Conservation (phyloP, 2,329 filamentous ascomycete genomes). For the Aspergillus intermedius region DNA sequence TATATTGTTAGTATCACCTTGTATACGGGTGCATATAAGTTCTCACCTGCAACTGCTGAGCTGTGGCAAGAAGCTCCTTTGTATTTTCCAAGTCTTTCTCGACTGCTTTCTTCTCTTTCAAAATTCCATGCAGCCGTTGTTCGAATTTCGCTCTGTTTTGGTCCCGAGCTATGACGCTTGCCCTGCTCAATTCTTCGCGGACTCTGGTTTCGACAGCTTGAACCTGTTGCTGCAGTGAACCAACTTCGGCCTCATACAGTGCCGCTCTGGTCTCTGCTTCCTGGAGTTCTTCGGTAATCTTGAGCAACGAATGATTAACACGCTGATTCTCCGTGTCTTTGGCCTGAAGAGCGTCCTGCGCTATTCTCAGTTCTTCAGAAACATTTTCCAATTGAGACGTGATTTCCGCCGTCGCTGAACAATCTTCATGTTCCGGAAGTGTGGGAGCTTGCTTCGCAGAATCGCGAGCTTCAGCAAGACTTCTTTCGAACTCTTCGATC, state of each 20-base stretch:
- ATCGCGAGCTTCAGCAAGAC: conserved; percentile 14
- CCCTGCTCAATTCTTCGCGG: conserved; percentile 26
- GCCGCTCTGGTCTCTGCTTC: conserved; percentile 11
- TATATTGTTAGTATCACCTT: conserved; percentile 8
- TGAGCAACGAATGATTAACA: conserved; percentile 14
- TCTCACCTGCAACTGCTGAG: conserved; percentile 21
- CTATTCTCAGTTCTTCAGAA: conserved; percentile 10
- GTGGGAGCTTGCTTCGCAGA: conserved; percentile 12
- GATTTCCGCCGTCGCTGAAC: conserved; percentile 16
- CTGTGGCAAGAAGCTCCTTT: conserved; percentile 14
- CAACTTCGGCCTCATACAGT: conserved; percentile 17
- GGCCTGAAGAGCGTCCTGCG: conserved; percentile 9
- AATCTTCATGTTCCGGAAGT: conserved; percentile 18
- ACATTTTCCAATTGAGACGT: conserved; percentile 19
- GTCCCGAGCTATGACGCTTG: conserved; percentile 21
- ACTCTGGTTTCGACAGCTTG: conserved; percentile 18
- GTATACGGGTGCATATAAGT: not conserved
- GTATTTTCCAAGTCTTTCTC: conserved; percentile 13
- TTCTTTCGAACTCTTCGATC: conserved; percentile 16
- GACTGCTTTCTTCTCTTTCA: conserved; percentile 19
- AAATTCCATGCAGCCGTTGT: conserved; percentile 19
- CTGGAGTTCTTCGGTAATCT: conserved; percentile 11
- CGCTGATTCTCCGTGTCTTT: conserved; percentile 16
- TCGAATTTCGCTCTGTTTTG: conserved; percentile 24
- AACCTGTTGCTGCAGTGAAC: conserved; percentile 14